Percentiles rank a stretch among this genome's conserved stretches.
Evolutionary conservation across 2,329 filamentous ascomycete species (phyloP).

Genomic region (Diplodia intermedia): DNA sequence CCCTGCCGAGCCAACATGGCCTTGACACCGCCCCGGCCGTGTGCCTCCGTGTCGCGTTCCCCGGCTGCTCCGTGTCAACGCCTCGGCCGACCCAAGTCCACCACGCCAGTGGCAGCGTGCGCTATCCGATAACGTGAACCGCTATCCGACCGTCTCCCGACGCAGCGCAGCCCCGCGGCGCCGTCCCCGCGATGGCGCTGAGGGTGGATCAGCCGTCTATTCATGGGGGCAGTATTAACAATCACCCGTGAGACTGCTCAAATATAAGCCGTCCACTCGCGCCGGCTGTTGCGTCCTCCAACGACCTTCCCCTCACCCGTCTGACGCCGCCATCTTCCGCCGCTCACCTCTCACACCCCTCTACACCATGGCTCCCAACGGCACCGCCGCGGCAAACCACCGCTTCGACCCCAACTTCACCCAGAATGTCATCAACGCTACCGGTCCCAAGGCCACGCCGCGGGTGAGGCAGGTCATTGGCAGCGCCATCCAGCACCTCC

Average conservation of each 20-base stretch:
- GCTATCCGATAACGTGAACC: conserved; percentile 24
- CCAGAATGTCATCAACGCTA: conserved; percentile 73
- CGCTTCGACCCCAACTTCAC: conserved; percentile 81
- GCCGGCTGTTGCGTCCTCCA: not conserved
- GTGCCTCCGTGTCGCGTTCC: conserved; percentile 14
- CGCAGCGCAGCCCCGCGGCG: conserved; percentile 22
- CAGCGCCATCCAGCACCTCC: conserved; percentile 72
- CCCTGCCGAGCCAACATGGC: conserved; percentile 4
- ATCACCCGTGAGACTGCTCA: not conserved
- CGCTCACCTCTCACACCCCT: not conserved
- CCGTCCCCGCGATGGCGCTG: conserved; percentile 27
- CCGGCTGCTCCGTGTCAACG: conserved; percentile 16
- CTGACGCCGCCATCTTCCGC: not conserved
- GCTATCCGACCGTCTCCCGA: conserved; percentile 30
- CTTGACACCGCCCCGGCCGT: conserved; percentile 7
- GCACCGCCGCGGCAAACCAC: conserved; percentile 35
- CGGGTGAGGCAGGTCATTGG: conserved; percentile 69
- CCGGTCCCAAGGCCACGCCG: conserved; percentile 72
- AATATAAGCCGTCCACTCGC: conserved; percentile 21
- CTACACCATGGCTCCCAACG: conserved; percentile 38
- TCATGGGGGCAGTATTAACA: conserved; percentile 26
- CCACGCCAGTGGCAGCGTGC: conserved; percentile 14
- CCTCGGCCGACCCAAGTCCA: conserved; percentile 17
- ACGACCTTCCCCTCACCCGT: not conserved
- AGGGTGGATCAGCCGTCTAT: conserved; percentile 18